Percentiles rank a stretch among this genome's conserved stretches.
Evolutionary conservation across 2,329 filamentous ascomycete genomes (phyloP).

Genomic region (Penicillium polonicum): DNA sequence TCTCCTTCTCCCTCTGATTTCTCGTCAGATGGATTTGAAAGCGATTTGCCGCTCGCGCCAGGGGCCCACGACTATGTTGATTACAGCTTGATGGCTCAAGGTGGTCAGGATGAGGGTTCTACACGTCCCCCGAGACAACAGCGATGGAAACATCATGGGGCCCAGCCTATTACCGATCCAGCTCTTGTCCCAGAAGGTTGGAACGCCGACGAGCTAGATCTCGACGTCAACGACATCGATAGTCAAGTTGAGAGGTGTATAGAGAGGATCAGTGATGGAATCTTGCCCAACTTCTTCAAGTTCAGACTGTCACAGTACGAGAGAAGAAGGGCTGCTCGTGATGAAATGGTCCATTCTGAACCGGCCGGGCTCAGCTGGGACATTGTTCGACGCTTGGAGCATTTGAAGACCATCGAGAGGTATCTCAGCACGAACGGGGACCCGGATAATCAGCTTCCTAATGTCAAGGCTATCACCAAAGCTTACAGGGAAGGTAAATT

Average conservation of each 20-base stretch:
- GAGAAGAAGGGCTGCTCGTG: not conserved
- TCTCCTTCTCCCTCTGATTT: not conserved
- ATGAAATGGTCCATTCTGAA: not conserved
- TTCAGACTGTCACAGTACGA: not conserved
- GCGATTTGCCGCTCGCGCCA: not conserved
- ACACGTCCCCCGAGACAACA: not conserved
- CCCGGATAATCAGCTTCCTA: slow-evolving; percentile 5
- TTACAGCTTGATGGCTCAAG: not conserved
- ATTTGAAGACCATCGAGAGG: not conserved
- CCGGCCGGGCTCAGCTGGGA: not conserved
- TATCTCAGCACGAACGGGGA: not conserved
- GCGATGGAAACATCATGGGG: not conserved
- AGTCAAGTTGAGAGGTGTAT: not conserved
- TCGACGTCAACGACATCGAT: not conserved
- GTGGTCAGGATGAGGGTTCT: not conserved
- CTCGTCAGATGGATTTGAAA: not conserved
- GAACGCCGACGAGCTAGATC: not conserved
- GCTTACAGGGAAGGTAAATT: slow-evolving; percentile 4
- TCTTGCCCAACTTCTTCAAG: not conserved
- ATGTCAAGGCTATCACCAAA: not conserved
- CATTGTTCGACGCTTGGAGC: not conserved
- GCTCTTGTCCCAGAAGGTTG: not conserved
- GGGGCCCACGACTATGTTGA: not conserved
- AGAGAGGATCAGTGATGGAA: slow-evolving; percentile 1
- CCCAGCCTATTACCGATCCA: not conserved